Evolutionary conservation across 805 yeast species (phyloP), one percentile per base, ranked within the genome.

Genomic region (Kluyveromyces lactis): DNA sequence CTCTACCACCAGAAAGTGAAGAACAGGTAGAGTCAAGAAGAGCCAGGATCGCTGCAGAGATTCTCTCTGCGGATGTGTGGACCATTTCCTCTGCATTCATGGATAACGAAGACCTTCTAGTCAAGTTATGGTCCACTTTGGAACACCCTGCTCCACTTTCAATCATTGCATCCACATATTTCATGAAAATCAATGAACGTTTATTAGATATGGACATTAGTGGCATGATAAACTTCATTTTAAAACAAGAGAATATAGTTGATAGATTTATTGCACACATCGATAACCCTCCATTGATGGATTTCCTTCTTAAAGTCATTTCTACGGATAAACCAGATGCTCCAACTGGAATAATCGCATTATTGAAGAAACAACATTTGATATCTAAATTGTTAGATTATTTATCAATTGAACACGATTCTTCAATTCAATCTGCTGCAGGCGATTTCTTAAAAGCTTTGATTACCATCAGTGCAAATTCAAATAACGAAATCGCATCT

Each of bases 391-490:
- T 92, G 47, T 67, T 92, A 26, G 73, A 77, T 12, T 79, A 77
- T 45, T 67, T 92, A 48, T 79, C 77, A 21, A 87, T 95, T 1
- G 72, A 73, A 6, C 67, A 74, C 29, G 68, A 80, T 8, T 73
- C 89, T 9, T 74, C 84, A 32, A 79, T 78, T 35, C 97, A 92
- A 59, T 79, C 92, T 13, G 95, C 97, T 0, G 94, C 95, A 1
- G 94, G 95, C 17, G 98, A 92, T 56, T 92, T 92, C 55, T 67
- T 92, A 39, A 92, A 92, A 57, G 97, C 97, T 0, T 78, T 92
- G 52, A 83, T 92, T 26, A 82, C 97, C 2, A 85, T 92, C 24
- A 86, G 96, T 31, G 95, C 97, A 6, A 92, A 90, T 54, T 87
- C 84, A 6, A 86, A 84, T 43, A 84, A 86, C 34, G 86, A 86